Base-by-base conservation (phyloP, 805 yeast species). In the Saccharomycopsis malanga region DNA sequence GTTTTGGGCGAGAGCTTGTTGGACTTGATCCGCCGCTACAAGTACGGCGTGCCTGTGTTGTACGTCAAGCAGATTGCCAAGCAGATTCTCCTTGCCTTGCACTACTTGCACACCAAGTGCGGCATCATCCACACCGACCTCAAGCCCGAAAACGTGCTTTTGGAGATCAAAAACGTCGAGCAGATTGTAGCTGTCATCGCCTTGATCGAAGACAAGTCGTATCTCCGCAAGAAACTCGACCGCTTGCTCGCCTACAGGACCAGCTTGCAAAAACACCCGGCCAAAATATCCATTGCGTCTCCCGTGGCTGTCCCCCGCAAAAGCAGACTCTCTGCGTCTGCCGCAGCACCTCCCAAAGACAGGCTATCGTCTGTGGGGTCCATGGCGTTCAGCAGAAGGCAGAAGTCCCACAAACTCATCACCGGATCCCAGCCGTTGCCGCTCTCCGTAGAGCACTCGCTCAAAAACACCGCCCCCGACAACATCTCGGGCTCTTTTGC, bases 371-470 rank as follows among this genome's bases (percentile, higher is more conserved):
- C 42, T 14, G 36, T 25, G 22, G 34, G 39, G 17, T 20, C 39
- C 12, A 32, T 43, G 14, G 15, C 37, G n/a, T 22, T 29, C 1
- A 30, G 34, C 25, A 42, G 42, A 10, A 36, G 46, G 20, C 23
- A 34, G 25, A 41, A 45, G 34, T 36, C 43, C 18, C 46, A 42
- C 21, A 34, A 45, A 2, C 65, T 88, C 21, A 82, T 88, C 42
- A 85, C 94, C 0, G 96, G 95, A 0, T 87, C 96, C 0, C 95
- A 88, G 62, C 97, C 97, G 2, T 68, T 88, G 48, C 96, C 96
- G 3, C 83, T 95, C 0, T 96, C 96, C 1, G 68, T 87, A 42
- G 70, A 89, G 45, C 34, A 37, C 4, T 45, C 49, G 3, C 21
- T 48, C 9, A 22, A n/a, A 17, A 22, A 20, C 10, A n/a, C 14